Conservation (phyloP, 139 green algal genomes). For the Chlamydomonas schloesseri region DNA sequence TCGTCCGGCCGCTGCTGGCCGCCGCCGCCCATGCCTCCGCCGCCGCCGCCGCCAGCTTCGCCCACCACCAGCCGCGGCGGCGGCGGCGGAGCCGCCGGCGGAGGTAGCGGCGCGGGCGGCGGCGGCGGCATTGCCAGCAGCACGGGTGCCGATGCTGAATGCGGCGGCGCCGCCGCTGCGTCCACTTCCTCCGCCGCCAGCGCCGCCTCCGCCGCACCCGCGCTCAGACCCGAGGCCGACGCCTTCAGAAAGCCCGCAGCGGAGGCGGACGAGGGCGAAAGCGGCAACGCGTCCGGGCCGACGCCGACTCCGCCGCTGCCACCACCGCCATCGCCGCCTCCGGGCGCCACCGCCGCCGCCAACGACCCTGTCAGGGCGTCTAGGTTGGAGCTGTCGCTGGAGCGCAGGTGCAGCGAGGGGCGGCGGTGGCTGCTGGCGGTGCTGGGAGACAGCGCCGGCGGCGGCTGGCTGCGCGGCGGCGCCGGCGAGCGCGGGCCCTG, state of each 20-base stretch:
- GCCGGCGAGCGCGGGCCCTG: too few relatives aligned
- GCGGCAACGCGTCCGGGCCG: neutral
- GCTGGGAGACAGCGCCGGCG: too few relatives aligned
- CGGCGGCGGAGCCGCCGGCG: neutral
- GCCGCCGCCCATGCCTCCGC: neutral
- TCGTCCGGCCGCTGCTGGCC: neutral
- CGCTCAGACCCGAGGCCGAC: neutral
- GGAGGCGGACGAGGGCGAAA: neutral
- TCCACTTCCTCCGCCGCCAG: neutral
- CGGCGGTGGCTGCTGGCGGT: too few relatives aligned
- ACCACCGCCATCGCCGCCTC: neutral
- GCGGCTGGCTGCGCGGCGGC: too few relatives aligned
- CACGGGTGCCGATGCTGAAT: too few relatives aligned
- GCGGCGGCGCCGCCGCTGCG: too few relatives aligned
- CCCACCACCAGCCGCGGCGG: neutral
- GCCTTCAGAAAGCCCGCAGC: neutral
- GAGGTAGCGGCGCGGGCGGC: neutral
- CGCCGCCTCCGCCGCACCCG: neutral
- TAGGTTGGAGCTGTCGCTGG: too few relatives aligned
- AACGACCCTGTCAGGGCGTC: too few relatives aligned
- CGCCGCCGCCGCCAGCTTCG: neutral
- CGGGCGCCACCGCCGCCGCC: neutral
- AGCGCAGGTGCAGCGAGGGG: too few relatives aligned
- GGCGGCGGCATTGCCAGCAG: neutral
- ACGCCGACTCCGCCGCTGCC: too few relatives aligned